Conservation (phyloP, 208 protist species). For the Acanthamoeba lenticulata region DNA sequence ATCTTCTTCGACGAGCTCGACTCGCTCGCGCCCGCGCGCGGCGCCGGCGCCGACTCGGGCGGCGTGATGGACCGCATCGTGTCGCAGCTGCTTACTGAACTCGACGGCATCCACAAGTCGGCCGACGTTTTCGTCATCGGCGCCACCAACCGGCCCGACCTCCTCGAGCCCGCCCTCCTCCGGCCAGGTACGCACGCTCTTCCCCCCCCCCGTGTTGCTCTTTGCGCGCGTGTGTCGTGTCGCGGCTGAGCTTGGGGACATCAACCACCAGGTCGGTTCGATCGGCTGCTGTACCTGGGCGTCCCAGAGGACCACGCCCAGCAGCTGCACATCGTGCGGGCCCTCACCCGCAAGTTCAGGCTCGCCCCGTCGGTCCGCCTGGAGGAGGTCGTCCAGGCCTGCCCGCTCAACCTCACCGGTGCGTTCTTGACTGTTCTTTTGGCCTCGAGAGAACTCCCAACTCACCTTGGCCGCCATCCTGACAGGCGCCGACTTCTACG, state of each 20-base stretch:
- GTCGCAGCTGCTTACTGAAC: conserved; percentile 87
- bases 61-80: conserved; percentile 89
- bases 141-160: conserved; percentile 87
- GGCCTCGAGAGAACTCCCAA: not conserved
- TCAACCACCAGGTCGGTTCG: conserved; percentile 69
- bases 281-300: conserved; percentile 82
- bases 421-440: not conserved
- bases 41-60: conserved; percentile 83
- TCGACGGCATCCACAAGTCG: conserved; percentile 84
- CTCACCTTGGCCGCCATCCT: not conserved
- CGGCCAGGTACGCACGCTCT: conserved; percentile 84
- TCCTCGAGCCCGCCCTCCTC: conserved; percentile 85
- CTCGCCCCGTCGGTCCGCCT: conserved; percentile 73
- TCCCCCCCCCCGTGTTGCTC: not conserved
- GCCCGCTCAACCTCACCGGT: conserved; percentile 72
- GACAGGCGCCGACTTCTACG: conserved; percentile 86
- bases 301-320: conserved; percentile 73
- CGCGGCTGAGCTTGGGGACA: not conserved
- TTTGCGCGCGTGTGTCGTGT: not conserved
- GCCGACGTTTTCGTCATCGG: conserved; percentile 86
- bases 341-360: conserved; percentile 83
- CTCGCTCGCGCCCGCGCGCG: conserved; percentile 85
- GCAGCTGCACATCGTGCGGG: conserved; percentile 78
- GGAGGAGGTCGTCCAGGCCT: conserved; percentile 61
- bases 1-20: conserved; percentile 92